phyloP scores from a whole-genome alignment of 129 eudicot genomes.

The Sambucus nigra region DNA sequence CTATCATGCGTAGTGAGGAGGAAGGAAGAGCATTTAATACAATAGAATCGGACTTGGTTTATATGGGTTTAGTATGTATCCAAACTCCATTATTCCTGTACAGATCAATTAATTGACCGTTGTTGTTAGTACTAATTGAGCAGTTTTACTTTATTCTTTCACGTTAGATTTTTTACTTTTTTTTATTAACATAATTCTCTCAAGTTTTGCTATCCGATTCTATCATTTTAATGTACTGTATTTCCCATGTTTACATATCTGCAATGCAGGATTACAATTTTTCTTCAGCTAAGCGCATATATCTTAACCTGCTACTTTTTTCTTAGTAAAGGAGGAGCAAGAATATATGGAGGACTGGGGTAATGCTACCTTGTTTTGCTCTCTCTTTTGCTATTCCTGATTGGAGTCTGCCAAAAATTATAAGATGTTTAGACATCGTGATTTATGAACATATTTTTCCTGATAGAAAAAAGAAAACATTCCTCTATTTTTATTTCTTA shows the following conservation, averaged over 20 bases:
- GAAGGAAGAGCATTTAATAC: too few relatives aligned
- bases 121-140: too few relatives aligned
- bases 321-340: constrained; percentile 2
- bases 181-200: neutral
- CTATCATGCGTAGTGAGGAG: too few relatives aligned
- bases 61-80: too few relatives aligned
- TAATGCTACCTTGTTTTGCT: constrained; percentile 8
- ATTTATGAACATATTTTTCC: neutral
- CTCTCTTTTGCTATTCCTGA: neutral
- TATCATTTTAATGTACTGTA: neutral
- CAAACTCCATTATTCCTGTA: neutral
- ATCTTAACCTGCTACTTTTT: neutral
- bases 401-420: neutral
- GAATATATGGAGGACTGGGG: constrained; percentile 72
- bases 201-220: neutral
- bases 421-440: neutral
- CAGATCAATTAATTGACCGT: neutral
- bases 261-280: neutral
- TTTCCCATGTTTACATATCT: neutral
- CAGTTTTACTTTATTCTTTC: too few relatives aligned
- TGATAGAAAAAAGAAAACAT: neutral
- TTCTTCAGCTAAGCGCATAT: neutral
- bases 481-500: neutral
- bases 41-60: too few relatives aligned
- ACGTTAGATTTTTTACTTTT: neutral